Conservation (phyloP, 495 filamentous ascomycete genomes). For the Xylaria acuta region DNA sequence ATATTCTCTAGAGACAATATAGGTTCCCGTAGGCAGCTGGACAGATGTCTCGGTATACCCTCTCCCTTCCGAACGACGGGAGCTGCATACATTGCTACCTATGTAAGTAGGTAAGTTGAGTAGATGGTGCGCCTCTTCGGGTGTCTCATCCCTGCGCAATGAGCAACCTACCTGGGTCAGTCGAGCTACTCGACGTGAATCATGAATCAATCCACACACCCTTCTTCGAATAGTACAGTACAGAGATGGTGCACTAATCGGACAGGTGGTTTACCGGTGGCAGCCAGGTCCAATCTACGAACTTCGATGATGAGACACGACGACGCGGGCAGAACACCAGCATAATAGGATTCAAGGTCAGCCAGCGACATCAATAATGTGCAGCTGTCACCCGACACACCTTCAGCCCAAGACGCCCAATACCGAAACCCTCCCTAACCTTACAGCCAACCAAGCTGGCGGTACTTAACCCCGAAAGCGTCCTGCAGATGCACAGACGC, state of each 20-base stretch:
- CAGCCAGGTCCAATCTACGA: background rate
- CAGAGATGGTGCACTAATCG: background rate
- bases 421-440: constrained; percentile 13
- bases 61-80: background rate
- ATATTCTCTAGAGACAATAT: background rate
- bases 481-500: constrained; percentile 20
- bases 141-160: background rate
- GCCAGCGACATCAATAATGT: background rate
- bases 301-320: background rate
- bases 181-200: constrained; percentile 2
- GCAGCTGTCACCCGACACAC: constrained; percentile 7
- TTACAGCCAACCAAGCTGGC: constrained; percentile 22
- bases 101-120: background rate
- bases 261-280: background rate
- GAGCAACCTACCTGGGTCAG: constrained; percentile 14
- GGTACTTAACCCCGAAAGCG: constrained; percentile 17
- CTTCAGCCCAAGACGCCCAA: background rate
- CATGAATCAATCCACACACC: constrained; percentile 8
- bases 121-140: background rate
- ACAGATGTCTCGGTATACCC: background rate
- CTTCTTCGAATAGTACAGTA: background rate
- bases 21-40: too few species aligned
- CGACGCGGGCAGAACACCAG: background rate
- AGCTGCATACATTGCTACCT: background rate
- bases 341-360: background rate